These are phyloP conservation scores for Colletotrichum phormii DNA, from an alignment of 2,329 filamentous ascomycete genomes.

Conservation along the genomic window DNA sequence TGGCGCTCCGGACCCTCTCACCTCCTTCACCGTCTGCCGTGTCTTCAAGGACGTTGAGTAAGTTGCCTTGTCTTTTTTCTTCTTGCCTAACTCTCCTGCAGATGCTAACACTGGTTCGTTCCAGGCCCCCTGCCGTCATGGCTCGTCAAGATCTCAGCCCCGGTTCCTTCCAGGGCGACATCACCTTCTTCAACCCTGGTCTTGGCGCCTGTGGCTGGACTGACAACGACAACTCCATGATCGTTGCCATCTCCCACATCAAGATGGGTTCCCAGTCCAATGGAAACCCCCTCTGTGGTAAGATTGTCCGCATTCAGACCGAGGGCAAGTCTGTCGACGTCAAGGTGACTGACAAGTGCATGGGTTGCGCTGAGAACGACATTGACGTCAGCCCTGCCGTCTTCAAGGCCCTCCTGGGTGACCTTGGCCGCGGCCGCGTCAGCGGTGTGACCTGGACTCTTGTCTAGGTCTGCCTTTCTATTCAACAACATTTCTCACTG, in stretches of 20 bases:
- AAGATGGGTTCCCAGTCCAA: slow-evolving; percentile 36
- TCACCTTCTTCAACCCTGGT: slow-evolving; percentile 30
- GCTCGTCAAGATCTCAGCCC: slow-evolving; percentile 15
- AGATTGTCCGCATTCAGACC: background rate
- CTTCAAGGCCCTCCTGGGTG: slow-evolving; percentile 16
- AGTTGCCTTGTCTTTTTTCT: background rate
- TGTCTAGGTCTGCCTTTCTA: background rate
- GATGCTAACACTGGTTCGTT: background rate
- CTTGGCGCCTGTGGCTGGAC: slow-evolving; percentile 28
- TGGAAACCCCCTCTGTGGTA: slow-evolving; percentile 30
- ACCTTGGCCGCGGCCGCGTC: slow-evolving; percentile 19
- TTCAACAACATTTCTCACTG: background rate
- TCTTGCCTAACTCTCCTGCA: background rate
- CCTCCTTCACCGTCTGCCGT: slow-evolving; percentile 14
- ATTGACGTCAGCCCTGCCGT: slow-evolving; percentile 29
- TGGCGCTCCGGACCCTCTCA: background rate
- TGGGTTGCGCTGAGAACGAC: slow-evolving; percentile 10
- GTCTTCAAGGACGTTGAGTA: slow-evolving; percentile 13
- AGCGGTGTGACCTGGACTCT: slow-evolving; percentile 9
- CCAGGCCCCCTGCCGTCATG: background rate
- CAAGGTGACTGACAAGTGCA: slow-evolving; percentile 34
- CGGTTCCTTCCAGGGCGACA: slow-evolving; percentile 20
- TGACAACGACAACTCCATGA: slow-evolving; percentile 9
- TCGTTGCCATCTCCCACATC: slow-evolving; percentile 31
- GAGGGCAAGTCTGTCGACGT: slow-evolving; percentile 10